Evolutionary conservation across 2,329 filamentous ascomycete genomes (phyloP), one percentile per base, ranked within the genome.

Genomic region (Xylariales sp.): DNA sequence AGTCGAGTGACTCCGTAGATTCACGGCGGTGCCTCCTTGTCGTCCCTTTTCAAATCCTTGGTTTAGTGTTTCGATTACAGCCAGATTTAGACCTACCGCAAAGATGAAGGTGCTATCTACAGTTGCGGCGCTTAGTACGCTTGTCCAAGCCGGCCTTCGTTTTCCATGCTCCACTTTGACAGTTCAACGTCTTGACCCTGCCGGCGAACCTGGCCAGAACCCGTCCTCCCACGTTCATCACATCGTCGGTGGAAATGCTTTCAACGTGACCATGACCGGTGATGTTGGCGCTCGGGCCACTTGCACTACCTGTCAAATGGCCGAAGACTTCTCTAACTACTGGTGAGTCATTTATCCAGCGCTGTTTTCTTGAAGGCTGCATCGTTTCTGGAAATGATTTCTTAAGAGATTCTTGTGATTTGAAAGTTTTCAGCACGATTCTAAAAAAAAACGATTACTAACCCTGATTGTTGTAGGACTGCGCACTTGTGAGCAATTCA

Each of bases 271-370:
- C 1, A 69, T 71, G 67, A 36, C n/a, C 12, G 67, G 69, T 9
- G 67, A 68, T 60, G 64, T 68, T 6, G 61, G 43, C 30, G 18
- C 62, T 5, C 53, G 67, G 34, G 69, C 69, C 41, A 70, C 69
- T 12, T 75, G 74, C 58, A 76, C 74, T n/a, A 74, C 73, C 3
- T 74, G 73, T 53, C 64, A 73, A 32, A 73, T 72, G 70, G 39
- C 71, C 2, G 73, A 74, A 50, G 73, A 75, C 64, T 74, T 75
- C 23, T 73, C 71, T 14, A 75, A 75, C 43, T 75, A 75, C 50
- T 75, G 74, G 39, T 41, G 14, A 41, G 39, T 41, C 12, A 41
- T 14, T 39, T 1, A 7, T 12, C 12, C 36, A 10, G 36, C 36
- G 3, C 7, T 39, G 10, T 39, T 39, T 39, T 41, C 8, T 41